phyloP scores from a whole-genome alignment of 2,329 filamentous ascomycete species.

The Fusarium sp. region DNA sequence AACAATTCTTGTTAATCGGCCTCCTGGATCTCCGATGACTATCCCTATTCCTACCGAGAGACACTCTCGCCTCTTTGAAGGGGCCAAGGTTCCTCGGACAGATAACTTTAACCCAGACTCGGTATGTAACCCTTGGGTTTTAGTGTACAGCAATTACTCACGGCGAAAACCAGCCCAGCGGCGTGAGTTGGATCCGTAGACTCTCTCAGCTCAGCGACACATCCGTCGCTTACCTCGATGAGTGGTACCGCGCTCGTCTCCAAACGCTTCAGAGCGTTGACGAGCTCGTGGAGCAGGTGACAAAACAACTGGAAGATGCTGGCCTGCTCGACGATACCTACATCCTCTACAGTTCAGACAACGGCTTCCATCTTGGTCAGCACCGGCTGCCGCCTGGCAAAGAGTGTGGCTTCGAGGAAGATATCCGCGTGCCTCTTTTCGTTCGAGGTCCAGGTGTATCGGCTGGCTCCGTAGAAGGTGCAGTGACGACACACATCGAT shows the following conservation, averaged over 20 bases:
- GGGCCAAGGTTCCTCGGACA: slow-evolving; percentile 67
- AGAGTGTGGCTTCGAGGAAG: slow-evolving; percentile 65
- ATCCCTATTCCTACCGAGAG: slow-evolving; percentile 65
- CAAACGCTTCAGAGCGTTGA: slow-evolving; percentile 64
- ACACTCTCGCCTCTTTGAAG: slow-evolving; percentile 69
- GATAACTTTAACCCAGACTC: slow-evolving; percentile 72
- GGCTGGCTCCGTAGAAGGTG: slow-evolving; percentile 49
- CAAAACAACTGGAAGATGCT: slow-evolving; percentile 56
- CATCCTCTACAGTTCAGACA: slow-evolving; percentile 67
- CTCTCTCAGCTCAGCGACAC: slow-evolving; percentile 54
- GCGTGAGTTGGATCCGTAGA: slow-evolving; percentile 58
- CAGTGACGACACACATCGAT: slow-evolving; percentile 69
- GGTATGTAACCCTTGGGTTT: slow-evolving; percentile 45
- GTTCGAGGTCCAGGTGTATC: slow-evolving; percentile 64
- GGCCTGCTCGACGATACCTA: slow-evolving; percentile 71
- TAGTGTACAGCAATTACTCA: slow-evolving; percentile 3
- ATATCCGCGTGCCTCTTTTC: slow-evolving; percentile 66
- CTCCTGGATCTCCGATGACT: slow-evolving; percentile 22
- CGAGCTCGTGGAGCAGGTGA: slow-evolving; percentile 60
- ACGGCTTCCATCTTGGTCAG: slow-evolving; percentile 68
- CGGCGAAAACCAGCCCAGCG: slow-evolving; percentile 33
- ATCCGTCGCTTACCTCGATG: slow-evolving; percentile 58
- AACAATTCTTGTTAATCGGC: slow-evolving; percentile 51
- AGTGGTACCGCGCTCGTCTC: slow-evolving; percentile 61
- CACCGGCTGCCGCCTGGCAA: slow-evolving; percentile 68